Percentiles rank a stretch among this genome's conserved stretches.
phyloP scores from a whole-genome alignment of 306 rosid genomes.

The Trichosanthes truncata region DNA sequence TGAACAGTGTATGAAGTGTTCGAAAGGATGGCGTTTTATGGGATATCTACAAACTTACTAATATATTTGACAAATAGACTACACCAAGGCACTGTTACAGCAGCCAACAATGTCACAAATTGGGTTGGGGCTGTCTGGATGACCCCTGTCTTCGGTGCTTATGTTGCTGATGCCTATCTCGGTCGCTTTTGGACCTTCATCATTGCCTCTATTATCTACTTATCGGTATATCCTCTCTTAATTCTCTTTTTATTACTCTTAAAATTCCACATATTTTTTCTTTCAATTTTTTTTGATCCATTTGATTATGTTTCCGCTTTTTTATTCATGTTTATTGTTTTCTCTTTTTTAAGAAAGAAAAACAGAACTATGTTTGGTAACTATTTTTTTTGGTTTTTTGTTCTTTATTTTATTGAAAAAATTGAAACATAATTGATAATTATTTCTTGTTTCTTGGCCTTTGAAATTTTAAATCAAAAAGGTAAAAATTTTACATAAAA shows the following conservation, averaged over 20 bases:
- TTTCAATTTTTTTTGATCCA: too few species aligned
- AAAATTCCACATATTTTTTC: background rate
- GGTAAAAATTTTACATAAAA: too few species aligned
- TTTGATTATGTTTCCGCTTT: too few species aligned
- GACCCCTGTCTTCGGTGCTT: conserved; percentile 81
- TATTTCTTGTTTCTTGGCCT: too few species aligned
- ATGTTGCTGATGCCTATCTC: conserved; percentile 68
- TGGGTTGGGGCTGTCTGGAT: conserved; percentile 66
- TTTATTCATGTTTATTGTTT: too few species aligned
- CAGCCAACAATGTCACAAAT: conserved; percentile 43
- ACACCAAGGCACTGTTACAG: conserved; percentile 30
- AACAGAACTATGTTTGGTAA: too few species aligned
- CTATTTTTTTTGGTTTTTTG: too few species aligned
- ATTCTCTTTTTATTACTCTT: background rate
- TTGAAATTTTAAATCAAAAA: too few species aligned
- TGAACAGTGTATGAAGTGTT: conserved; percentile 39
- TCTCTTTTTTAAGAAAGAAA: too few species aligned
- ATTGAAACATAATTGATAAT: too few species aligned
- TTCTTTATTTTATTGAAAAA: too few species aligned
- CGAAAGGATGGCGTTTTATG: conserved; percentile 51
- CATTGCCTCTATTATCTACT: conserved; percentile 40
- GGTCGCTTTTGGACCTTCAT: conserved; percentile 80
- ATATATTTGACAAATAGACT: conserved; percentile 33
- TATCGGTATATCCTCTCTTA: conserved; percentile 27
- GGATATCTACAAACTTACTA: conserved; percentile 38